phyloP scores from a whole-genome alignment of 805 yeast genomes.

The Millerozyma miso region DNA sequence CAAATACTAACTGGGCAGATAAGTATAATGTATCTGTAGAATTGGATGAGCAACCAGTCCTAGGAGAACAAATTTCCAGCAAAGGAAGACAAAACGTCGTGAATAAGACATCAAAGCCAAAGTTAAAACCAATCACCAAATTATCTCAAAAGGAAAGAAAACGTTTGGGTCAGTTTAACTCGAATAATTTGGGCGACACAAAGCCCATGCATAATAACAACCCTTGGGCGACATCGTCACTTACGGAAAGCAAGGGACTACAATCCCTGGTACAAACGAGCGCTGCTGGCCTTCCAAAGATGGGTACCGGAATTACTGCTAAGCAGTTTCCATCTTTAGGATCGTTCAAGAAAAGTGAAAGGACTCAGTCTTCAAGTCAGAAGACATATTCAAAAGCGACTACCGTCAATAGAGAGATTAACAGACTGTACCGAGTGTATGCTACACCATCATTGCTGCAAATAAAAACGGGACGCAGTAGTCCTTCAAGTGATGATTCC shows the following conservation, averaged over 20 bases:
- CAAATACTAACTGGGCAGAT: constrained; percentile 26
- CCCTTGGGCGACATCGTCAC: background rate
- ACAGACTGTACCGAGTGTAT: constrained; percentile 1
- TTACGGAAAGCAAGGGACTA: background rate
- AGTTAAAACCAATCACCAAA: constrained; percentile 35
- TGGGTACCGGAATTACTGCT: background rate
- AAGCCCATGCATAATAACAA: background rate
- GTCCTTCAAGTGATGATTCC: background rate
- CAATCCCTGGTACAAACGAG: background rate
- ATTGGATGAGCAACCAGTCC: constrained; percentile 12
- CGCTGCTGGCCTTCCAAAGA: background rate
- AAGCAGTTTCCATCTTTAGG: background rate
- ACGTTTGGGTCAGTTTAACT: constrained; percentile 22
- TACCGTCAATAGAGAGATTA: constrained; percentile 2
- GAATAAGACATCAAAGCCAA: constrained; percentile 15
- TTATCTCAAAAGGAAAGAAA: constrained; percentile 61
- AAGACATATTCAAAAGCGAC: background rate
- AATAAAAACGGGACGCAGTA: background rate
- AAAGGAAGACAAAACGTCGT: constrained; percentile 4
- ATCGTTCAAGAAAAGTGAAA: background rate
- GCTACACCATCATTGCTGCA: constrained; percentile 24
- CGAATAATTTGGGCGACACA: background rate
- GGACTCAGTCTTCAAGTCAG: background rate
- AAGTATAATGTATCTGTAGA: constrained; percentile 10
- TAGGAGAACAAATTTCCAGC: constrained; percentile 3